These are phyloP conservation scores for Citrullus mucosospermus DNA, from an alignment of 306 rosid genomes.

Conservation along the genomic window DNA sequence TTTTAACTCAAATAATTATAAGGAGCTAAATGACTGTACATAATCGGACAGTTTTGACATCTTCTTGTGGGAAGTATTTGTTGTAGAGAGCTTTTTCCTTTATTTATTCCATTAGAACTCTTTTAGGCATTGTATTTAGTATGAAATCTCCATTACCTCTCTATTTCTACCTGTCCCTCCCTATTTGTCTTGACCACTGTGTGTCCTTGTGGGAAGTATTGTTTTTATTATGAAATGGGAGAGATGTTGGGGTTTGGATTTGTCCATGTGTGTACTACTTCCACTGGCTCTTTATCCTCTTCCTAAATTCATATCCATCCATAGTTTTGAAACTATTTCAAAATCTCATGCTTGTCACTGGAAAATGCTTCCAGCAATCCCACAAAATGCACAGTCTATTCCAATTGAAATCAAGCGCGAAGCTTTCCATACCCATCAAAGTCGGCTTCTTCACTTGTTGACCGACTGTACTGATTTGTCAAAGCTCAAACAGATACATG, in stretches of 20 bases:
- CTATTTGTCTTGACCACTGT: too few species aligned
- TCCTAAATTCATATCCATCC: neutral
- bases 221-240: too few species aligned
- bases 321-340: neutral
- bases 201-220: too few species aligned
- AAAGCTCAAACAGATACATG: slow-evolving; percentile 61
- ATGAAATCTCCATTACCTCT: too few species aligned
- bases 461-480: slow-evolving; percentile 24
- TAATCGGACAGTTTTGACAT: too few species aligned
- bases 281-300: neutral
- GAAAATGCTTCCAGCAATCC: slow-evolving; percentile 19
- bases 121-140: too few species aligned
- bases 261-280: neutral
- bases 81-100: too few species aligned
- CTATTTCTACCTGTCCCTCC: too few species aligned
- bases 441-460: slow-evolving; percentile 35
- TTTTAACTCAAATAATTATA: too few species aligned
- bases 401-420: slow-evolving; percentile 9
- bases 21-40: too few species aligned
- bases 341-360: neutral
- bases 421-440: slow-evolving; percentile 8
- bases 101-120: too few species aligned
- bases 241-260: neutral
- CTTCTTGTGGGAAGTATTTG: too few species aligned
- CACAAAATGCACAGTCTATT: slow-evolving; percentile 7